Base-by-base conservation (phyloP, 2,329 filamentous ascomycete species). In the Pestalotiopsis fici region DNA sequence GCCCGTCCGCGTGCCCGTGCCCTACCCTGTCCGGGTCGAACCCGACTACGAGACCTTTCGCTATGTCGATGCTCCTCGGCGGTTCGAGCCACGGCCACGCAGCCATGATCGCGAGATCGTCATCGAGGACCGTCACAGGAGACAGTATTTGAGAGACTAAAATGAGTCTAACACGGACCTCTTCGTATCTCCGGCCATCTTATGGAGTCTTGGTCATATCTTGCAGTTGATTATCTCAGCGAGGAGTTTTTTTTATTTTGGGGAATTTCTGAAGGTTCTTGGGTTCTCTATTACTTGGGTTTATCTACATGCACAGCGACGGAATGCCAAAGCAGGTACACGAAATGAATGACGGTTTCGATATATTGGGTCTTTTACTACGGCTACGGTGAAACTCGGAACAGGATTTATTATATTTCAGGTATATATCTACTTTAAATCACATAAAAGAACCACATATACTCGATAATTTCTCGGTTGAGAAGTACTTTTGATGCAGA, bases 61-160 rank as follows among this genome's bases (percentile, higher is more conserved):
- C 6, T 87, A 87, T 71, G 80, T 88, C 61, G 84, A 87, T 67
- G 84, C 82, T 0, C 81, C 84, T 28, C 78, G 82, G 63, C 76
- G 81, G 25, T 77, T 75, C 63, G 79, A 80, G 39, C 75, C 75
- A 1, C 76, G 76, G n/a, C 69, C 74, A 18, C 76, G 56, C 70
- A 81, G 69, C 77, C 78, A 70, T 1, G 76, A 76, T 6, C 57
- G 67, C 2, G 68, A 78, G 69, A 77, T 78, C 39, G 67, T 78
- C 27, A 75, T 78, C 56, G 76, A 78, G 66, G 76, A 78, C 65
- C 72, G 72, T 2, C 73, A 72, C 43, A 70, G 75, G 47, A 73
- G 74, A 65, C 75, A 76, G 64, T 75, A 77, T 67, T 73, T 76
- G 65, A 69, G 73, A 28, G 73, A 76, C 59, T 74, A 65, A 66